Percentiles rank a stretch among this genome's conserved stretches.
These are phyloP conservation scores for Sordaria brevicollis DNA, from an alignment of 495 filamentous ascomycete genomes.

Conservation along the genomic window DNA sequence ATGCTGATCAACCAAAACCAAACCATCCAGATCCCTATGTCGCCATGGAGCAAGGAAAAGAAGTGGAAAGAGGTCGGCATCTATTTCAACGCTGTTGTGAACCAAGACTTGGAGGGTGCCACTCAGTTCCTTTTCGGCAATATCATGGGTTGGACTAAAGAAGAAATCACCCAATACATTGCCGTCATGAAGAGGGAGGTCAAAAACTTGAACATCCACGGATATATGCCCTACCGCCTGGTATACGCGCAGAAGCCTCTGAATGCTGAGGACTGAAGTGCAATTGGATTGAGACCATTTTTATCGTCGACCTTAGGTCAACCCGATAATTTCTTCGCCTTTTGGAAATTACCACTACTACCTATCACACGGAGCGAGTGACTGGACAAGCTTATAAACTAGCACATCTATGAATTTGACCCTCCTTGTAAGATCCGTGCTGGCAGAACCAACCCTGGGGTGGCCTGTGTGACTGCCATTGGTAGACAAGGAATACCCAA, in stretches of 20 bases:
- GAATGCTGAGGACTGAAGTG: not conserved
- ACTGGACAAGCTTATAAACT: too few species aligned
- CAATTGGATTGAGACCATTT: too few species aligned
- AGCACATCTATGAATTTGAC: too few species aligned
- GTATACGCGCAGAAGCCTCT: conserved; percentile 24
- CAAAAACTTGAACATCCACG: conserved; percentile 8
- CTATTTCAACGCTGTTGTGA: not conserved
- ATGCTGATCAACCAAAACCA: not conserved
- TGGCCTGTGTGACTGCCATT: too few species aligned
- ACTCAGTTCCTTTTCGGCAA: conserved; percentile 23
- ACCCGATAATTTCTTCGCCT: too few species aligned
- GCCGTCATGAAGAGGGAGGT: conserved; percentile 10
- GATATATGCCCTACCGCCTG: conserved; percentile 9
- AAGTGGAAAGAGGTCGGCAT: not conserved
- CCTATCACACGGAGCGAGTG: too few species aligned
- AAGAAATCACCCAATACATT: conserved; percentile 7
- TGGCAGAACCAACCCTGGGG: too few species aligned
- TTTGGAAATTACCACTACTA: too few species aligned
- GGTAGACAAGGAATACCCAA: too few species aligned
- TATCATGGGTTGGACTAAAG: conserved; percentile 18
- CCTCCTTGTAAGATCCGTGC: too few species aligned
- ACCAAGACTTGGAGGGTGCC: not conserved
- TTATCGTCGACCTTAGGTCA: too few species aligned
- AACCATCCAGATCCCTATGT: not conserved
- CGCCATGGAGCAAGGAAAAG: not conserved